Evolutionary conservation across 2,329 filamentous ascomycete genomes (phyloP), one percentile per base, ranked within the genome.

Genomic region (Phoma sp.): DNA sequence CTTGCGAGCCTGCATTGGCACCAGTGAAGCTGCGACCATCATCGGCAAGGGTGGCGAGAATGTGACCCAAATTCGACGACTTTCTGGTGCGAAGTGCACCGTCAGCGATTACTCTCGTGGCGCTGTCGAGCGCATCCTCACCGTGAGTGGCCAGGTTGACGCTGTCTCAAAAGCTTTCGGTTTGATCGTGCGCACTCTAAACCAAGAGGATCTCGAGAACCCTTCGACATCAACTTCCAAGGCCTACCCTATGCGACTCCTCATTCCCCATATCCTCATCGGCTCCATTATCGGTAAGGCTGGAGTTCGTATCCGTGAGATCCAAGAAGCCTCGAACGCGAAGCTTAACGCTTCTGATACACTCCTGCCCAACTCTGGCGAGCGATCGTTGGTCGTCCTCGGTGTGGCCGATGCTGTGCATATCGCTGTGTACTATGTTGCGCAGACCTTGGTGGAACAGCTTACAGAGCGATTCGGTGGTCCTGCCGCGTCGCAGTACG

Each of bases 1-100:
- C 75, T 90, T 99, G 67, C 90, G 95, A 65, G 91, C 95, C 51
- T 93, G 97, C 68, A 99, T 99, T 68, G 96, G 93, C 47, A 99
- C 93, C 77, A 91, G 92, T 40, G 95, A 99, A 78, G 95, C 95
- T 64, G 95, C 95, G 35, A 99, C 95, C 43, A 91, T 97, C 64
- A 99, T 99, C 77, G 95, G 95, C 72, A 99, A 99, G 80, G 93
- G 93, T 60, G 95, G 95, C 73, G 95, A 99, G 82, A 99, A 99
- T 72, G 95, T 99, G 42, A 96, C 93, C 65, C 91, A 96, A 79
- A 98, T 99, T 72, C 88, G 95, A 65, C 91, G 91, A 74, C 83
- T 96, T 79, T 97, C 95, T 47, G 93, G 92, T 68, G 95, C 95
- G 64, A 98, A 98, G 80, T 99, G 95, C 81, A 99, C 95, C 42